A percentile compares a stretch with the other conserved stretches of the same genome.
Evolutionary conservation across 306 rosid species (phyloP).

Genomic region (Cicer arietinum): DNA sequence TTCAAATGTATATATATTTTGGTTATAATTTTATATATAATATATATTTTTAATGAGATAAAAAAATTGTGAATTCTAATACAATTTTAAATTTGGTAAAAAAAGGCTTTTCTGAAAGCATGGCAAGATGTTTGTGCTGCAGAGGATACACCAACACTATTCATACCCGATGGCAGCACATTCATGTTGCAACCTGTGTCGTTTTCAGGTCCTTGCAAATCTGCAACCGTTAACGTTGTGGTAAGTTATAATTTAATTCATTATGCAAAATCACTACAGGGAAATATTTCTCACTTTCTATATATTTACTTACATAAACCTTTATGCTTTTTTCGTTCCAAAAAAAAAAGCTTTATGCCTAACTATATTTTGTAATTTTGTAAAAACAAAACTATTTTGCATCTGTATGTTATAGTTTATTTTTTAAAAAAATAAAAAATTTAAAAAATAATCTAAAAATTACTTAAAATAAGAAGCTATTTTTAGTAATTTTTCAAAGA

Average conservation of each 20-base stretch:
- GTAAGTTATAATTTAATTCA: neutral
- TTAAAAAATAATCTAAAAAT: too few relatives aligned
- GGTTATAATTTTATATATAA: neutral
- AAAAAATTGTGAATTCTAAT: neutral
- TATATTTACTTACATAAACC: too few relatives aligned
- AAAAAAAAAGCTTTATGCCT: too few relatives aligned
- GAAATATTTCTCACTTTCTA: too few relatives aligned
- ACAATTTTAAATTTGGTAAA: neutral
- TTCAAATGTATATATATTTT: neutral
- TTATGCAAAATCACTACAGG: too few relatives aligned
- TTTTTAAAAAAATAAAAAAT: too few relatives aligned
- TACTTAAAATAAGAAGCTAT: too few relatives aligned
- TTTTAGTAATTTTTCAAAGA: too few relatives aligned
- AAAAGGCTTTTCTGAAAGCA: conserved; percentile 59
- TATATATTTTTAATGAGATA: neutral
- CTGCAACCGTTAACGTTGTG: neutral
- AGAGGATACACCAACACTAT: neutral
- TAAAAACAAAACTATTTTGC: too few relatives aligned
- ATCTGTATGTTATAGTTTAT: too few relatives aligned
- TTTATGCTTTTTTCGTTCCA: too few relatives aligned
- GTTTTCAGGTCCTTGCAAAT: neutral
- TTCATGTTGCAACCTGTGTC: conserved; percentile 1
- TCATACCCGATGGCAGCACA: neutral
- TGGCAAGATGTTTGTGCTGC: conserved; percentile 52
- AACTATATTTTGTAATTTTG: too few relatives aligned